phyloP scores from a whole-genome alignment of 2,329 filamentous ascomycete species.

The Fusarium tricinctum region DNA sequence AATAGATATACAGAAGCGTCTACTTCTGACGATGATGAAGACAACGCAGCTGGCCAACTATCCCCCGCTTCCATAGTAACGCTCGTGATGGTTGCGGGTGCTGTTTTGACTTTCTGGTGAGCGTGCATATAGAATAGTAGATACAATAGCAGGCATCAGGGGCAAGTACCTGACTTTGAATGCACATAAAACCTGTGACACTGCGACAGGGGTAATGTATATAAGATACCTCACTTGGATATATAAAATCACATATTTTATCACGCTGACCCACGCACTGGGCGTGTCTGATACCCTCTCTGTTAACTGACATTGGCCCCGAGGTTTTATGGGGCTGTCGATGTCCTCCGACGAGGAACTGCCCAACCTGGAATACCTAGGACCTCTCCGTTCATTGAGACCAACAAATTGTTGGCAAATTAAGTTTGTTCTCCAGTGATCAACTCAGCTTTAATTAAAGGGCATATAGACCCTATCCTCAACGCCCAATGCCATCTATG shows the following conservation, averaged over 20 bases:
- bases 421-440: not conserved
- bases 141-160: not conserved
- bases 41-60: conserved; percentile 40
- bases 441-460: not conserved
- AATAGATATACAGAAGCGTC: conserved; percentile 38
- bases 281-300: not conserved
- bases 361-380: not conserved
- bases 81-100: conserved; percentile 40
- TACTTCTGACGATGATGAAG: conserved; percentile 24
- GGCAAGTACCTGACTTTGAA: not conserved
- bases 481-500: conserved; percentile 25
- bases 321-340: not conserved
- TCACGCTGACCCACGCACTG: not conserved
- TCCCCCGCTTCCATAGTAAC: conserved; percentile 36
- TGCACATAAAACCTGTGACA: not conserved
- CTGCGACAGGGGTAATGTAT: conserved; percentile 15
- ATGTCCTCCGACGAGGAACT: not conserved
- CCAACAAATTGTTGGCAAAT: not conserved
- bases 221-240: conserved; percentile 29
- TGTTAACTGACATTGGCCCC: not conserved
- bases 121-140: not conserved
- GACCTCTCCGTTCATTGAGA: not conserved
- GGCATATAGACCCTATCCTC: not conserved
- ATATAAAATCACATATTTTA: conserved; percentile 2
- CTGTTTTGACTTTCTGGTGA: conserved; percentile 31